Evolutionary conservation across 495 filamentous ascomycete genomes (phyloP).

Genomic region (Elasticomyces elasticus): DNA sequence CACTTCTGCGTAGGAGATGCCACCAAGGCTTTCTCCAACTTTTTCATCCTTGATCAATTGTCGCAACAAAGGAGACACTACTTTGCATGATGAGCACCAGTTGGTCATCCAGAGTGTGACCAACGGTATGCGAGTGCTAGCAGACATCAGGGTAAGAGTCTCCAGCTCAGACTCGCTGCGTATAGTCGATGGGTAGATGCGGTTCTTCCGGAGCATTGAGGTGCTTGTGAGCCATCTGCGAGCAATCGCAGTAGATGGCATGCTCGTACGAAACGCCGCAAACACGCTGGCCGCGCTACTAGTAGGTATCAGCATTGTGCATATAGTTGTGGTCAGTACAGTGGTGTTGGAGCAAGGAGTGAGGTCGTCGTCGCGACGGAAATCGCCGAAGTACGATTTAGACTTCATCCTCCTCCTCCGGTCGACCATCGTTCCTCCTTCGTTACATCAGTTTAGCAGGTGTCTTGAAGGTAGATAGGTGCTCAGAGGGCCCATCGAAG

Average conservation of each 20-base stretch:
- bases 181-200: slow-evolving; percentile 37
- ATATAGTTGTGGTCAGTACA: neutral
- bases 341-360: neutral
- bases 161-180: slow-evolving; percentile 51
- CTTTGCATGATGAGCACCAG: slow-evolving; percentile 51
- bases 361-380: neutral
- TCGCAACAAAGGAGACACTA: slow-evolving; percentile 44
- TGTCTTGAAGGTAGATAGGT: no score
- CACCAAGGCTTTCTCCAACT: slow-evolving; percentile 50
- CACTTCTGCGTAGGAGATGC: slow-evolving; percentile 51
- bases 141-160: slow-evolving; percentile 49
- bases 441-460: no score
- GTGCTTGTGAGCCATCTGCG: neutral
- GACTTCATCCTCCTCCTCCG: neutral
- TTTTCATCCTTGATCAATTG: slow-evolving; percentile 43
- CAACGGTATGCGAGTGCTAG: slow-evolving; percentile 47
- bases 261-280: neutral
- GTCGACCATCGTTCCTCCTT: neutral
- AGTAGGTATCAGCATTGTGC: neutral
- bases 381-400: neutral
- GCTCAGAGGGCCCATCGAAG: no score
- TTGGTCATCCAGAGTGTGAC: slow-evolving; percentile 63
- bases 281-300: neutral
- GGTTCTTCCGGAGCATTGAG: slow-evolving; percentile 20
- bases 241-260: no score